Evolutionary conservation across 2,329 filamentous ascomycete genomes (phyloP).

Genomic region (Cryphonectria nitschkei): DNA sequence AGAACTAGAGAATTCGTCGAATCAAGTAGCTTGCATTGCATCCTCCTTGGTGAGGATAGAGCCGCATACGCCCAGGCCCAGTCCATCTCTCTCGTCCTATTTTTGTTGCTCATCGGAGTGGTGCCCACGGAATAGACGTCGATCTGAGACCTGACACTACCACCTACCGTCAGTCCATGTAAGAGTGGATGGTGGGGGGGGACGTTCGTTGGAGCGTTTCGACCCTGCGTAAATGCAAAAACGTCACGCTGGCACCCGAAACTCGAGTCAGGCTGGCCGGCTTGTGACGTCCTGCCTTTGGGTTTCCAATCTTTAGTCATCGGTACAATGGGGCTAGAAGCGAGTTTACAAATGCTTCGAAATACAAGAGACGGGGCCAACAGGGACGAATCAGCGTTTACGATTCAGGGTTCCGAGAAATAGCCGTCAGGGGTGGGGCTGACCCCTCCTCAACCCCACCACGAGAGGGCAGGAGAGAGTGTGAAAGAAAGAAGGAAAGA

Average conservation of each 20-base stretch:
- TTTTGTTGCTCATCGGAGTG: too few relatives aligned
- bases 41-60: too few relatives aligned
- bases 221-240: neutral
- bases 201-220: too few relatives aligned
- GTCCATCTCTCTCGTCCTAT: too few relatives aligned
- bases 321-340: neutral
- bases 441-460: neutral
- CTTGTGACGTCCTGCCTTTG: neutral
- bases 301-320: constrained; percentile 29
- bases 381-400: neutral
- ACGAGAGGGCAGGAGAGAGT: neutral
- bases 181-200: too few relatives aligned
- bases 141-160: too few relatives aligned
- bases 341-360: constrained; percentile 25
- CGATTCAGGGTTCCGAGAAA: neutral
- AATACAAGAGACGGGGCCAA: constrained; percentile 11
- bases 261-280: neutral
- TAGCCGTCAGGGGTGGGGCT: neutral
- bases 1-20: too few relatives aligned
- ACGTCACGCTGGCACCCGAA: neutral
- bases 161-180: too few relatives aligned
- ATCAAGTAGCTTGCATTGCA: too few relatives aligned
- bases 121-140: too few relatives aligned
- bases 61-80: too few relatives aligned
- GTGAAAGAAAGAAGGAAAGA: neutral